Evolutionary conservation across 306 rosid species (phyloP), one percentile per base, ranked within the genome.

Genomic region (Corylus americana): DNA sequence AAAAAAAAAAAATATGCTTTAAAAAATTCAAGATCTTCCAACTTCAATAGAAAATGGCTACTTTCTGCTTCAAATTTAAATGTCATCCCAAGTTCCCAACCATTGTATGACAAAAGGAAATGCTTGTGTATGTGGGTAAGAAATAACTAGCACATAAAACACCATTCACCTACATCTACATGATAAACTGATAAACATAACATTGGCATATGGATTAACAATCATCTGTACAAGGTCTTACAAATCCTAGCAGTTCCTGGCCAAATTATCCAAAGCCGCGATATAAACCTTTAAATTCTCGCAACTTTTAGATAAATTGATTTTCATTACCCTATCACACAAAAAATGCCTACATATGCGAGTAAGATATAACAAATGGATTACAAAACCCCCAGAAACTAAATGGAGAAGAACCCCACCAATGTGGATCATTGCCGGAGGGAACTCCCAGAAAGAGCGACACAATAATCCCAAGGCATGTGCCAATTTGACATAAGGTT

Each of bases 401-500:
- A 78, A 71, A 68, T 67, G 71, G 50, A 77, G 63, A n/a, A 75
- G 82, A 84, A 74, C 53, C 91, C 80, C 83, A 92, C 98, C 97
- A 88, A 72, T 94, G 98, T 7, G 92, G 97, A 89, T 90, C 92
- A 54, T 55, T 78, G 67, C 90, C 92, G 22, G 96, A 84, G 71
- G 91, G 90, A 85, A 94, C 83, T 83, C 96, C 97, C 59, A 94
- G 89, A 83, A 85, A 86, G 22, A 94, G 81, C 29, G 97, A 94
- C 3, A 91, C 71, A 77, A 94, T 90, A 81, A 94, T 90, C 73
- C 98, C 98, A 73, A 92, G 94, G 75, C 98, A 94, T n/a, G 96
- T 90, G 51, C 96, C 97, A 73, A 94, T 89, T 85, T 94, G 98
- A 83, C 96, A 86, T 57, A 94, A 75, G 51, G 91, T 77, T 79